phyloP scores from a whole-genome alignment of 2,329 filamentous ascomycete species.

The Aspergillus pseudotamarii region DNA sequence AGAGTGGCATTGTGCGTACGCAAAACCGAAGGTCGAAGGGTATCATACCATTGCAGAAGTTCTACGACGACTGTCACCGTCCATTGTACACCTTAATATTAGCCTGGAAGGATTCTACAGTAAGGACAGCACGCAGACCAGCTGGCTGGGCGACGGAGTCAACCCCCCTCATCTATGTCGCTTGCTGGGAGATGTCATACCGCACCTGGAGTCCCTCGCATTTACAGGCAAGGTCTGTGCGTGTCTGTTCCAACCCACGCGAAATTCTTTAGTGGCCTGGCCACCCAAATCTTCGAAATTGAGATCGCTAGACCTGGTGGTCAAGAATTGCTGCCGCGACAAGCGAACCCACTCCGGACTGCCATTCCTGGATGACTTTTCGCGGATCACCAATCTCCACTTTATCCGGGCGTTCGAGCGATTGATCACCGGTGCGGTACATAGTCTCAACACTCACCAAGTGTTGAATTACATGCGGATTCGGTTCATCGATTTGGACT shows the following conservation, averaged over 20 bases:
- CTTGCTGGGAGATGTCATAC: constrained; percentile 62
- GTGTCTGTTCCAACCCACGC: constrained; percentile 65
- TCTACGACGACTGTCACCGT: constrained; percentile 59
- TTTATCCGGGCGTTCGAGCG: constrained; percentile 74
- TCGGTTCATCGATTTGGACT: constrained; percentile 75
- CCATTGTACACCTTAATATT: constrained; percentile 66
- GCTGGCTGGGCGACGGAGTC: constrained; percentile 49
- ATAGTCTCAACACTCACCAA: constrained; percentile 61
- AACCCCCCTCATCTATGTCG: constrained; percentile 66
- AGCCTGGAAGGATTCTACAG: constrained; percentile 73
- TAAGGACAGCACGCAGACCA: constrained; percentile 63
- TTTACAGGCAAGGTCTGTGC: constrained; percentile 75
- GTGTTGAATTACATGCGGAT: constrained; percentile 68
- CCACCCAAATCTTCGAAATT: constrained; percentile 50
- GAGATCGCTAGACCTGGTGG: constrained; percentile 69
- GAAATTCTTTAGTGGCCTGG: constrained; percentile 51
- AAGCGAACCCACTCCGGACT: constrained; percentile 34
- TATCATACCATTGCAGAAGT: constrained; percentile 70
- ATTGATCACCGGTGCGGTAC: constrained; percentile 66
- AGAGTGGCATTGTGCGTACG: constrained; percentile 59
- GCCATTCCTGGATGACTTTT: constrained; percentile 62
- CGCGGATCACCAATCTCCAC: constrained; percentile 70
- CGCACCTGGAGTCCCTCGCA: constrained; percentile 66
- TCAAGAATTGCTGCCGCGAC: constrained; percentile 72
- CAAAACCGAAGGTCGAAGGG: constrained; percentile 73